Conservation (phyloP, 257 asterid species). For the Solanum habrochaites region DNA sequence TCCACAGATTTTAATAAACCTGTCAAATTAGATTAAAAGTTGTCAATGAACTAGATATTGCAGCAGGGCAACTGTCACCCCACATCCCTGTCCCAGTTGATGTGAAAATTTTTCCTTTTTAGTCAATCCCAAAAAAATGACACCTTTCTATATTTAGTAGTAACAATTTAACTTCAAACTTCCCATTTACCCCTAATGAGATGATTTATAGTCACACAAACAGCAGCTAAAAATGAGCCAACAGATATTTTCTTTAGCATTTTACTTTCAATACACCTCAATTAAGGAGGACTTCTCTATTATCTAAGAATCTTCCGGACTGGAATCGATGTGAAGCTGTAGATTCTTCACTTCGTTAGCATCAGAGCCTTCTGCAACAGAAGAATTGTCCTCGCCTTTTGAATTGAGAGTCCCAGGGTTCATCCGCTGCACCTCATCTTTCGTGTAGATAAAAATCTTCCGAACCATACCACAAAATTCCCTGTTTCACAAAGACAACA, state of each 20-base stretch:
- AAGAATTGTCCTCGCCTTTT: slow-evolving; percentile 59
- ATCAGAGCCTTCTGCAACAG: slow-evolving; percentile 54
- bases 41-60: background rate
- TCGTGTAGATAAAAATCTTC: slow-evolving; percentile 51
- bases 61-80: background rate
- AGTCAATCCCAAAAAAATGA: background rate
- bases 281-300: slow-evolving; percentile 12
- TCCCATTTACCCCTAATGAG: background rate
- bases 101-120: background rate
- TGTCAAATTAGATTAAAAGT: background rate
- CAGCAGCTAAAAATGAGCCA: background rate
- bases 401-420: slow-evolving; percentile 56
- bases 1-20: background rate
- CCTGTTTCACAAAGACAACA: slow-evolving; percentile 20
- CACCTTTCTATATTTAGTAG: background rate
- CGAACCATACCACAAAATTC: slow-evolving; percentile 73
- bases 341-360: slow-evolving; percentile 49
- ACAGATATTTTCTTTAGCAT: background rate
- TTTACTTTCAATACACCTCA: slow-evolving; percentile 6
- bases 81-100: background rate
- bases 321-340: slow-evolving; percentile 32
- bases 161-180: background rate
- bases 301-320: slow-evolving; percentile 23
- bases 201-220: background rate
- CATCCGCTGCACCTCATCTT: slow-evolving; percentile 71